phyloP scores from a whole-genome alignment of 352 stramenopile species.

The Globisporangium middletonii region DNA sequence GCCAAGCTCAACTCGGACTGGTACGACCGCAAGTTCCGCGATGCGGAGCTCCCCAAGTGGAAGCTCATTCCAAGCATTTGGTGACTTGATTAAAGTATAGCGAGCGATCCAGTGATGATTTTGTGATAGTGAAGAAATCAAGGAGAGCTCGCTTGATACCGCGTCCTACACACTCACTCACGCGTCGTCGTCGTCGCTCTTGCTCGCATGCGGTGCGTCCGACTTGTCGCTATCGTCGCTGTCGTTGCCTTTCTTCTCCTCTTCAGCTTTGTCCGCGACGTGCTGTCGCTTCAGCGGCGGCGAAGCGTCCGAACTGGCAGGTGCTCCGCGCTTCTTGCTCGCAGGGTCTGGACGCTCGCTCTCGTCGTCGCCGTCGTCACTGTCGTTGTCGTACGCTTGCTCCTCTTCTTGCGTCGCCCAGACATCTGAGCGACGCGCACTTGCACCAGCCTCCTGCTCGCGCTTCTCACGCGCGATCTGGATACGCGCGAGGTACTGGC shows the following conservation, averaged over 20 bases:
- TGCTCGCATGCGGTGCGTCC: too few relatives aligned
- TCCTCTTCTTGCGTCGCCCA: slow-evolving; percentile 68
- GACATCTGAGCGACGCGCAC: slow-evolving; percentile 16
- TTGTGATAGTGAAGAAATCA: too few relatives aligned
- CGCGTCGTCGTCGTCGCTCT: too few relatives aligned
- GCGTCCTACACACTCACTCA: too few relatives aligned
- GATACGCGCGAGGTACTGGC: slow-evolving; percentile 95
- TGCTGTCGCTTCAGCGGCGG: too few relatives aligned
- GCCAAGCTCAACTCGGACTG: slow-evolving; percentile 47
- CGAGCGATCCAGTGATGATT: too few relatives aligned
- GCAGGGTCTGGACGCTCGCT: slow-evolving; percentile 17
- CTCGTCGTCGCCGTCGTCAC: slow-evolving; percentile 25
- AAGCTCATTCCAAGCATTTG: slow-evolving; percentile 26
- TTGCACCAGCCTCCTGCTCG: slow-evolving; percentile 16
- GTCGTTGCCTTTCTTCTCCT: too few relatives aligned
- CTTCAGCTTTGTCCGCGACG: too few relatives aligned
- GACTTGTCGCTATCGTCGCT: too few relatives aligned
- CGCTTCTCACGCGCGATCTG: slow-evolving; percentile 90
- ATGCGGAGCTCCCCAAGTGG: slow-evolving; percentile 28
- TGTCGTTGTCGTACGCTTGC: slow-evolving; percentile 42
- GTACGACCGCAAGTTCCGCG: slow-evolving; percentile 56
- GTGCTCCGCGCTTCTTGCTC: slow-evolving; percentile 24
- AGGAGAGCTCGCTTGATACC: too few relatives aligned
- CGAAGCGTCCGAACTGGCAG: neutral
- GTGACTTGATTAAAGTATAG: slow-evolving; percentile 6